Base-by-base conservation (phyloP, 192 early-diverging fungal species). In the Fimicolochytrium jonesii region DNA sequence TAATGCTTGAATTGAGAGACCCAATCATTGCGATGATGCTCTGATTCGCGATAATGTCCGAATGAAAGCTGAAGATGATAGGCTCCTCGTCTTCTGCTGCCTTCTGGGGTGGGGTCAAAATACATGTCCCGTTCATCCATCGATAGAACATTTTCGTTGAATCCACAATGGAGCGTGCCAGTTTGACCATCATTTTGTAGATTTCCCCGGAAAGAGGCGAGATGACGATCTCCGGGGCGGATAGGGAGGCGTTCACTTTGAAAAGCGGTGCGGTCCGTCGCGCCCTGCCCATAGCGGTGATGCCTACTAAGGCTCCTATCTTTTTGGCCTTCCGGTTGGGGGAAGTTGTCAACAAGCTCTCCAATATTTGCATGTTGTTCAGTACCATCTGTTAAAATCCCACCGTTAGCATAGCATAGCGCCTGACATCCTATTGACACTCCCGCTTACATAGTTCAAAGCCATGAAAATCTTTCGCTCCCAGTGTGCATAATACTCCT, bases 111-210 rank as follows among this genome's bases (percentile, higher is more conserved):
- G 77, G 73, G 0, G 83, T 81, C 1, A 75, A 67, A 5, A 84
- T 74, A 59, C 83, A 85, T 0, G 83, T 81, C 7, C 79, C 81
- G 61, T 85, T 82, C 69, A 75, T 73, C 83, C 83, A 85, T 18
- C 83, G 72, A 64, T 79, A 76, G 49, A 85, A 85, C 53, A 76
- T 74, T 47, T 85, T 85, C 32, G 81, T 77, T 22, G 79, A 73
- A 42, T 85, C 83, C n/a, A 85, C 61, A 18, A 85, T 73, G 2
- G 78, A 79, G 13, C 81, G 58, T 1, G 72, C 74, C 48, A 76
- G 71, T 59, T 85, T 85, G 34, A 83, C 70, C 55, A 85, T 84
- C 78, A 85, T 75, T 58, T 85, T 85, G 51, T 75, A 77, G 30
- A 84, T 79, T 59, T 84, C 83, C 15, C 61, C 74, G 4, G 77